Base-by-base conservation (phyloP, 441 rosid species). In the Erodium chrysanthum region DNA sequence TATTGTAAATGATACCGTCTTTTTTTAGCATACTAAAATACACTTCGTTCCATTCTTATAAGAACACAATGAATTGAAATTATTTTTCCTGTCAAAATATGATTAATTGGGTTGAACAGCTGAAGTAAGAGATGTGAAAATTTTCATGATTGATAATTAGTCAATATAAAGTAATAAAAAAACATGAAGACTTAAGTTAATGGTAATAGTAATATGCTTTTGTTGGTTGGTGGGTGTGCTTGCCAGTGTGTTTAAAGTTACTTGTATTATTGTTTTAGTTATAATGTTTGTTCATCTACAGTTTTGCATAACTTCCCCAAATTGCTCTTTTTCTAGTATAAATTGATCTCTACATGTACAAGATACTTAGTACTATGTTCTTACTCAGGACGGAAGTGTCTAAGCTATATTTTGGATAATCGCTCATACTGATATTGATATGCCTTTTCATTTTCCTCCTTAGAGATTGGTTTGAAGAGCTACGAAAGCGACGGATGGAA, bases 401-500 rank as follows among this genome's bases (percentile, higher is more conserved):
- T 21, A 14, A 25, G 27, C 40, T 3, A n/a, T 15, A 14, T 54
- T 52, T 40, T 50, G 17, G 2, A 59, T 56, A 56, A n/a, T 44
- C 12, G 27, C 59, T 66, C n/a, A n/a, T n/a, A n/a, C n/a, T 10
- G 21, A 62, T 68, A 20, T 40, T 72, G 11, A 63, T 62, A 14
- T 70, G 17, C 64, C 37, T 20, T 67, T 42, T 73, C 70, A 0
- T 71, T 46, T 79, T 72, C 35, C 61, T 66, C 56, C 75, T 18
- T 74, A 90, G 97, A 73, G 84, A 83, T 70, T 86, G 87, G 90
- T 87, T 86, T 74, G 97, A 88, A 74, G 98, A 93, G 80, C 81
- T 93, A 48, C 82, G 91, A 59, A 86, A 82, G 79, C 85, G 85
- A 74, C 85, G 94, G 66, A 84, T 90, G 77, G 80, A 73, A 15